A percentile compares a stretch with the other conserved stretches of the same genome.
phyloP scores from a whole-genome alignment of 2,329 filamentous ascomycete genomes.

The Talaromyces sp. region DNA sequence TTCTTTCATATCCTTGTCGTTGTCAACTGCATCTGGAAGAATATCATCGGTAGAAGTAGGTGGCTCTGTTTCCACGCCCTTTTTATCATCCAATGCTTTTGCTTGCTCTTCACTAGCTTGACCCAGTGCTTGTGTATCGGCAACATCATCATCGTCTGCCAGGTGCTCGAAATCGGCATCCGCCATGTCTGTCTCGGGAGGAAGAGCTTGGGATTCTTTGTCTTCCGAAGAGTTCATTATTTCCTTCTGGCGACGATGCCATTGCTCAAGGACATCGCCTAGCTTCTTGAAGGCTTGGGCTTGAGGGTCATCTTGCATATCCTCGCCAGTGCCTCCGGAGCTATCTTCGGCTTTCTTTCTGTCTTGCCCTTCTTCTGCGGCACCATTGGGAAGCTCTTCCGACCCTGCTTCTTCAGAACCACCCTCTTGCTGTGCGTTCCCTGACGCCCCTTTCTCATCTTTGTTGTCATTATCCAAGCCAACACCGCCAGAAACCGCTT shows the following conservation, averaged over 20 bases:
- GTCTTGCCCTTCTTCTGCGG: conserved; percentile 37
- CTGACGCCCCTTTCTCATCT: conserved; percentile 39
- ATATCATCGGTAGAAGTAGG: conserved; percentile 51
- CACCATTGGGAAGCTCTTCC: conserved; percentile 40
- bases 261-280: conserved; percentile 85
- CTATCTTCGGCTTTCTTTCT: conserved; percentile 31
- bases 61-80: conserved; percentile 71
- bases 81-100: conserved; percentile 77
- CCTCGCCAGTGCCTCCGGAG: conserved; percentile 31
- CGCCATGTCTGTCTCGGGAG: conserved; percentile 64
- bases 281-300: conserved; percentile 86
- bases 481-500: conserved; percentile 35
- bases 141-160: conserved; percentile 70
- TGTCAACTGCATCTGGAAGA: conserved; percentile 49
- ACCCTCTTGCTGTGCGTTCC: conserved; percentile 37
- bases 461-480: conserved; percentile 37
- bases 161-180: conserved; percentile 91
- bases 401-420: conserved; percentile 44
- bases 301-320: conserved; percentile 35
- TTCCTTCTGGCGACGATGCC: conserved; percentile 82
- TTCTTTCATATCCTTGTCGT: conserved; percentile 29
- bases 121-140: conserved; percentile 89
- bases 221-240: conserved; percentile 61
- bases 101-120: conserved; percentile 83
- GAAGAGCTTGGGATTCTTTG: conserved; percentile 49